Percentiles rank a stretch among this genome's conserved stretches.
Evolutionary conservation across 208 protist genomes (phyloP).

Genomic region (Acanthamoeba royreba): DNA sequence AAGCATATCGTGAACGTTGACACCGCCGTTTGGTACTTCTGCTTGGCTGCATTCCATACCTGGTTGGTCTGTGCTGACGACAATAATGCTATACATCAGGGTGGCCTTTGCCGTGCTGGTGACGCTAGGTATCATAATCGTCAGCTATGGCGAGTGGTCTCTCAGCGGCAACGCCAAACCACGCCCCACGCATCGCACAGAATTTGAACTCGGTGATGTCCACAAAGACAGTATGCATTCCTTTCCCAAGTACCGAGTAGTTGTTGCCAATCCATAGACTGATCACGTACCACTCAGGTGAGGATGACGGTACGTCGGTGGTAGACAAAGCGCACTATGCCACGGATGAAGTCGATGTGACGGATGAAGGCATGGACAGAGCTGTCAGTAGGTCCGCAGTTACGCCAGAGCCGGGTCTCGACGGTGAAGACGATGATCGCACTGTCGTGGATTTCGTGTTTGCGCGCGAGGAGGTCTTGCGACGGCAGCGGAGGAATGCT

Average conservation of each 20-base stretch:
- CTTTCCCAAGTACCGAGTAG: too few relatives aligned
- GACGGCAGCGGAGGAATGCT: not conserved
- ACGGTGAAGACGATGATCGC: not conserved
- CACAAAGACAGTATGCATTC: not conserved
- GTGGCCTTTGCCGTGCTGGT: not conserved
- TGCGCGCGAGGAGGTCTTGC: not conserved
- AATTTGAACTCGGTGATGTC: not conserved
- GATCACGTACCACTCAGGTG: too few relatives aligned
- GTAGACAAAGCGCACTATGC: not conserved
- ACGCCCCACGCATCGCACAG: not conserved
- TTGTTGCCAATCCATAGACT: too few relatives aligned
- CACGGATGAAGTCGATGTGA: not conserved
- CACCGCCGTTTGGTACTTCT: not conserved
- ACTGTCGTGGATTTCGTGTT: slow-evolving; percentile 2
- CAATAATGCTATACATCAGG: too few relatives aligned
- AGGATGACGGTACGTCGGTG: too few relatives aligned
- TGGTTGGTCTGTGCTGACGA: too few relatives aligned
- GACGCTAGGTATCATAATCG: not conserved
- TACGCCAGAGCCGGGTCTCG: not conserved
- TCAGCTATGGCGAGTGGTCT: slow-evolving; percentile 18
- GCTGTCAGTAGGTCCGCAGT: not conserved
- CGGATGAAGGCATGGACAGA: not conserved
- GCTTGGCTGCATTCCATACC: too few relatives aligned
- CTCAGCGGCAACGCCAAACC: not conserved
- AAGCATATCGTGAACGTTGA: slow-evolving; percentile 7